Conservation (phyloP, 2,329 filamentous ascomycete genomes). For the Plenodomus tracheiphilus region DNA sequence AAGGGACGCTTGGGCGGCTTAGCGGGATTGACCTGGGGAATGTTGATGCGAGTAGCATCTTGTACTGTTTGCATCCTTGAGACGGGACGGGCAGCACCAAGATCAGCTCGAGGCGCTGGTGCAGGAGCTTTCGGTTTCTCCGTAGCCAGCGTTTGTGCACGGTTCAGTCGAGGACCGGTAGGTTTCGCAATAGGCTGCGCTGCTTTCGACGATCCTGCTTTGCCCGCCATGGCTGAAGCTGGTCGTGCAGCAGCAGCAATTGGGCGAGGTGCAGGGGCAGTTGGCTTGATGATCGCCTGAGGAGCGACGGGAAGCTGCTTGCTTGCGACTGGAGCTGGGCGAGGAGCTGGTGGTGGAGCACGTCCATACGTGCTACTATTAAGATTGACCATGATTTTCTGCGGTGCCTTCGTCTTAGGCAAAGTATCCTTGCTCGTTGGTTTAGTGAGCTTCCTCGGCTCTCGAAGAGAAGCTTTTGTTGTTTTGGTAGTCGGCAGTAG, state of each 20-base stretch:
- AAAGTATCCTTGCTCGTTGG: slow-evolving; percentile 61
- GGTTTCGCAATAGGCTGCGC: slow-evolving; percentile 28
- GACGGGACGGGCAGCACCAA: slow-evolving; percentile 55
- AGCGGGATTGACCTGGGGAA: slow-evolving; percentile 66
- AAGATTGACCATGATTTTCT: slow-evolving; percentile 66
- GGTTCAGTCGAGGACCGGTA: slow-evolving; percentile 28
- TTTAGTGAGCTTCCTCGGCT: slow-evolving; percentile 58
- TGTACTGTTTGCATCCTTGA: slow-evolving; percentile 66
- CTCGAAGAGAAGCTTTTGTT: slow-evolving; percentile 35
- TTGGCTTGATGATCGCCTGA: slow-evolving; percentile 25
- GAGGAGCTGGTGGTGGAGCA: slow-evolving; percentile 58
- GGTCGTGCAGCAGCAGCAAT: slow-evolving; percentile 40
- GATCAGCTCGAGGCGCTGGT: slow-evolving; percentile 51
- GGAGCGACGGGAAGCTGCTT: slow-evolving; percentile 30
- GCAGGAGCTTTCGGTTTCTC: slow-evolving; percentile 62
- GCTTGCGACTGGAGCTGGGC: slow-evolving; percentile 47
- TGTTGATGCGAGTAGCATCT: slow-evolving; percentile 58
- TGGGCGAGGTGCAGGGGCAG: slow-evolving; percentile 60
- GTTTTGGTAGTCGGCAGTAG: slow-evolving; percentile 54
- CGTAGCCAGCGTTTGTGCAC: slow-evolving; percentile 57
- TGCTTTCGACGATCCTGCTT: slow-evolving; percentile 22
- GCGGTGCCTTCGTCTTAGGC: slow-evolving; percentile 65
- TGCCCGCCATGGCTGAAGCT: slow-evolving; percentile 31
- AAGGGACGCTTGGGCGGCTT: slow-evolving; percentile 74
- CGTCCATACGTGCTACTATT: slow-evolving; percentile 55